Conservation (phyloP, 1,139 yeast genomes). For the Debaryomyces sp. region DNA sequence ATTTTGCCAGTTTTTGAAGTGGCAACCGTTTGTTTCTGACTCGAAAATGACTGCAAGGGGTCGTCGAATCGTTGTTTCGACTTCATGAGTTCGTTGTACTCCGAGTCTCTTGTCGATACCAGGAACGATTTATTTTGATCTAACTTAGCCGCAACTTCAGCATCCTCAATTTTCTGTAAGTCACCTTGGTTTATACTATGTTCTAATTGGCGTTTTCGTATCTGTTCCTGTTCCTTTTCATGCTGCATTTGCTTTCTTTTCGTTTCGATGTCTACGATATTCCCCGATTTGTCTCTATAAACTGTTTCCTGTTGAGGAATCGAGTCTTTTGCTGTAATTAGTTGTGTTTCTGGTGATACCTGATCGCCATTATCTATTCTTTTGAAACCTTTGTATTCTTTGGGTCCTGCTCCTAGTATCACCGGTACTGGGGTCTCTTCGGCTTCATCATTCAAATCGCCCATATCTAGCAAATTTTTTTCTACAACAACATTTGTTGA, state of each 20-base stretch:
- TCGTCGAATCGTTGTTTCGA: slow-evolving; percentile 57
- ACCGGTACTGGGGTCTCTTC: slow-evolving; percentile 28
- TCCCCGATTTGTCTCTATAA: slow-evolving; percentile 45
- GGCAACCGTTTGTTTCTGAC: slow-evolving; percentile 41
- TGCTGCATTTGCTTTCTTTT: slow-evolving; percentile 23
- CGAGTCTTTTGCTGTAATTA: slow-evolving; percentile 12
- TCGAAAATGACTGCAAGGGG: slow-evolving; percentile 57
- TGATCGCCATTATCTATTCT: slow-evolving; percentile 35
- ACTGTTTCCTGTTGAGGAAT: slow-evolving; percentile 24
- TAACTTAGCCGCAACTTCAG: slow-evolving; percentile 44
- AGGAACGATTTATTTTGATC: slow-evolving; percentile 29
- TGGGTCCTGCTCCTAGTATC: slow-evolving; percentile 10
- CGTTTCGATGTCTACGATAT: slow-evolving; percentile 36
- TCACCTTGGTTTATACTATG: slow-evolving; percentile 15
- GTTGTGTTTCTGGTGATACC: slow-evolving; percentile 4
- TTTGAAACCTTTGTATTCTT: slow-evolving; percentile 35
- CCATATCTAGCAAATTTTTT: background rate
- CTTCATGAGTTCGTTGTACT: slow-evolving; percentile 38
- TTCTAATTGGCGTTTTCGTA: slow-evolving; percentile 19
- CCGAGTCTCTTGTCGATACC: slow-evolving; percentile 37
- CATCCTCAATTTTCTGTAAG: slow-evolving; percentile 51
- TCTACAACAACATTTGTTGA: slow-evolving; percentile 13
- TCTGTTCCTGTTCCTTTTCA: slow-evolving; percentile 46
- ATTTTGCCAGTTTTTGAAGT: slow-evolving; percentile 23
- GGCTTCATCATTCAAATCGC: slow-evolving; percentile 11